Percentiles rank a stretch among this genome's conserved stretches.
phyloP scores from a whole-genome alignment of 345 rosid genomes.

The Sapria himalayana region DNA sequence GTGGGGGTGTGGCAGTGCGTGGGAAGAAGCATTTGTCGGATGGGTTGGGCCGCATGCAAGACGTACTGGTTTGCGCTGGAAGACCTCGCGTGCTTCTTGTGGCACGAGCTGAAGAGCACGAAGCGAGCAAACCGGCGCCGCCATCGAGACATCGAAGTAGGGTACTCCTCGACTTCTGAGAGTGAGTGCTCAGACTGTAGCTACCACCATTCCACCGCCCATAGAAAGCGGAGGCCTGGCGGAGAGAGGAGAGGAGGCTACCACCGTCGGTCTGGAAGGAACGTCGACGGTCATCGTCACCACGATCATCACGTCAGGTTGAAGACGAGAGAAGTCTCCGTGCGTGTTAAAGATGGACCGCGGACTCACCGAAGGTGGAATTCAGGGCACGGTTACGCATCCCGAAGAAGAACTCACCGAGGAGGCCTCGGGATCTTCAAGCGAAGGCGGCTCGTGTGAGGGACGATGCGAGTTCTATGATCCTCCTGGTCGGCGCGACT shows the following conservation, averaged over 20 bases:
- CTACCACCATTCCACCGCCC: not conserved
- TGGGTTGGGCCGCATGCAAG: constrained; percentile 46
- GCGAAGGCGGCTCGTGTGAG: constrained; percentile 11
- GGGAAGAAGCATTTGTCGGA: constrained; percentile 41
- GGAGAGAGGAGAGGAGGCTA: constrained; percentile 10
- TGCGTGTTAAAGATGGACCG: constrained; percentile 20
- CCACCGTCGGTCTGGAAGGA: not conserved
- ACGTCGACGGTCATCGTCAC: constrained; percentile 1
- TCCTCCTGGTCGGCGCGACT: no score
- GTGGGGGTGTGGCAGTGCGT: constrained; percentile 60
- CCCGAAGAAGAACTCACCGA: constrained; percentile 3
- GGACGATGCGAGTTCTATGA: no score
- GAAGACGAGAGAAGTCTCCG: constrained; percentile 17
- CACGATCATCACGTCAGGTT: constrained; percentile 14
- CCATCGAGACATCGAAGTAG: constrained; percentile 21
- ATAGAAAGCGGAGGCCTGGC: constrained; percentile 11
- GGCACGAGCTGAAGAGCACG: constrained; percentile 25
- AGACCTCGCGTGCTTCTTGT: constrained; percentile 25
- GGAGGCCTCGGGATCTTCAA: constrained; percentile 9
- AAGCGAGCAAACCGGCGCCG: constrained; percentile 15
- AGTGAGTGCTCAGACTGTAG: constrained; percentile 8
- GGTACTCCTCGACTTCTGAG: constrained; percentile 8
- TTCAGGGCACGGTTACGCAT: constrained; percentile 13
- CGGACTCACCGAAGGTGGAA: constrained; percentile 20
- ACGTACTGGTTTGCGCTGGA: constrained; percentile 31